Evolutionary conservation across 2,329 filamentous ascomycete genomes (phyloP), one percentile per base, ranked within the genome.

Genomic region (Ascochyta viciae-villosae): DNA sequence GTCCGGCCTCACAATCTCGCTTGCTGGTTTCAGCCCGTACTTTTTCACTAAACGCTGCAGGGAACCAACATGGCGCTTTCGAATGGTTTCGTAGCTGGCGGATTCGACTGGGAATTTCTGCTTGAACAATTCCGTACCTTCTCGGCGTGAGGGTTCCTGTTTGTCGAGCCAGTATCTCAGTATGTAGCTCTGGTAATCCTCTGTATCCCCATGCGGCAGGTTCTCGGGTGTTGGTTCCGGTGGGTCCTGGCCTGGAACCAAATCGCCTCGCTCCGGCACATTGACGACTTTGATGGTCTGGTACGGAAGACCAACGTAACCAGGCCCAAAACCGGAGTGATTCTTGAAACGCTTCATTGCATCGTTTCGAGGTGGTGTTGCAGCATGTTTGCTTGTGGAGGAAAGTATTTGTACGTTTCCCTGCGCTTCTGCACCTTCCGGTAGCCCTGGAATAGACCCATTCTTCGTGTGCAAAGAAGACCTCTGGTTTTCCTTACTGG

Each of bases 131-230:
- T 31, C 33, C 7, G 50, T 38, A n/a, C 48, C 41, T 35, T 54
- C 43, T 13, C 40, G 53, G 37, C 62, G 63, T 0, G 58, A 49
- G 6, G 53, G 12, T 33, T 60, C 58, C 8, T 44, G 26, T 10
- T 63, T 58, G 19, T 65, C 63, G 13, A 60, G 53, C 50, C 46
- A 62, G 33, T 58, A 55, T 5, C 63, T 57, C 10, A 63, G 53
- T 54, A 58, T 53, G n/a, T 49, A 54, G 50, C 49, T 55, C 16
- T 41, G 31, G 27, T 57, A 48, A 39, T 65, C 57, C 23, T 63
- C 47, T 3, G 55, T 59, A 4, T 54, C 51, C 6, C 57, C 63
- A 13, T 57, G 63, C 5, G 58, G 63, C 5, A 37, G 34, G 9
- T 24, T 42, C 6, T 44, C 26, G n/a, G 19, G 33, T 1, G 44